These are phyloP conservation scores for Geranium incanum DNA, from an alignment of 441 rosid species.

Conservation along the genomic window DNA sequence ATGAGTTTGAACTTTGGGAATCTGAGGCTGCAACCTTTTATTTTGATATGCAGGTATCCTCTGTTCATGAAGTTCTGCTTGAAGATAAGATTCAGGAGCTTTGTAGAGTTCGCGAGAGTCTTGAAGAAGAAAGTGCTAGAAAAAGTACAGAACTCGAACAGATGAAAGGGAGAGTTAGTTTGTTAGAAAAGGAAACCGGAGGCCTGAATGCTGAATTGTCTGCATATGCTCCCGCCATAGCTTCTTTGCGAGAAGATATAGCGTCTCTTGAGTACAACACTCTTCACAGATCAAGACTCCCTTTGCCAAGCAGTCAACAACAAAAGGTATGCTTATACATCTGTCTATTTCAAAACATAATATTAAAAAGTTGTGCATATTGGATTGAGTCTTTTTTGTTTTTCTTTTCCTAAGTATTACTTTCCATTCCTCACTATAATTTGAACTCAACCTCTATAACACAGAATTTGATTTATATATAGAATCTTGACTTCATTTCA, in stretches of 20 bases:
- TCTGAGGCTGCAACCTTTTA: slow-evolving; percentile 59
- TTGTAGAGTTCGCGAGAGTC: slow-evolving; percentile 36
- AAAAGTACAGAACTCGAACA: slow-evolving; percentile 34
- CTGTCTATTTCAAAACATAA: not conserved
- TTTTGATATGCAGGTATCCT: slow-evolving; percentile 54
- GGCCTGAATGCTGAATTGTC: slow-evolving; percentile 41
- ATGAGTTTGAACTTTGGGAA: slow-evolving; percentile 62
- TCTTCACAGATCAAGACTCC: slow-evolving; percentile 25
- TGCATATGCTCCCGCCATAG: slow-evolving; percentile 44
- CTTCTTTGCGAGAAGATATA: slow-evolving; percentile 37
- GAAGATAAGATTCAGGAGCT: slow-evolving; percentile 56
- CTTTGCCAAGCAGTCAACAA: not conserved
- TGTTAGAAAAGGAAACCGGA: slow-evolving; percentile 47
- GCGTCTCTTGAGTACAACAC: slow-evolving; percentile 38
- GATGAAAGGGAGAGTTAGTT: slow-evolving; percentile 42
- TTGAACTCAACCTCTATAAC: not conserved
- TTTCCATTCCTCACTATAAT: not conserved
- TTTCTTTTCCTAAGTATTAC: not conserved
- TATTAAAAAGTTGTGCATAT: not conserved
- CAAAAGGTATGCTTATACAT: not conserved
- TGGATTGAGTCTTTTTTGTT: not conserved
- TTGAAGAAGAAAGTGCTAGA: slow-evolving; percentile 34
- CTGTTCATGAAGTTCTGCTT: slow-evolving; percentile 48
- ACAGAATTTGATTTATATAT: not conserved
- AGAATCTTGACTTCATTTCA: not conserved